A percentile compares a stretch with the other conserved stretches of the same genome.
phyloP scores from a whole-genome alignment of 2,329 filamentous ascomycete species.

The Seiridium unicorne region DNA sequence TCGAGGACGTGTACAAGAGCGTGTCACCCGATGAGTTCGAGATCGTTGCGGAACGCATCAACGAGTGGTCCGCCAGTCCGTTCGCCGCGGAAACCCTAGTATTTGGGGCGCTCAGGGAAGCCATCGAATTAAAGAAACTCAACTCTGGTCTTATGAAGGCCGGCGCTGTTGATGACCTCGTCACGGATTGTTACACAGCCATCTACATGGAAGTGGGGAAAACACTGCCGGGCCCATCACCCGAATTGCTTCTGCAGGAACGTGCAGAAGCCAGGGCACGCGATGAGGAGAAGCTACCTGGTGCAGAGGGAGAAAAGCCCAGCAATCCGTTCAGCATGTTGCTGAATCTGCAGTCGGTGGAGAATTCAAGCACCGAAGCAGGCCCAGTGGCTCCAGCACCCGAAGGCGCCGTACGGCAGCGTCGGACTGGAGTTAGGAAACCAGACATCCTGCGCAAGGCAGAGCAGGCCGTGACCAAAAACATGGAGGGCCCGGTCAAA shows the following conservation, averaged over 20 bases:
- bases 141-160: constrained; percentile 88
- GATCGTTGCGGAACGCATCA: constrained; percentile 51
- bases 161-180: constrained; percentile 84
- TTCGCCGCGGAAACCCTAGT: constrained; percentile 31
- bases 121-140: constrained; percentile 63
- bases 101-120: constrained; percentile 55
- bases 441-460: constrained; percentile 62
- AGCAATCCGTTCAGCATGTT: constrained; percentile 38
- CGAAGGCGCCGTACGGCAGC: constrained; percentile 36
- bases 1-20: constrained; percentile 56
- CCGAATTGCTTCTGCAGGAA: constrained; percentile 45
- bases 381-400: constrained; percentile 31
- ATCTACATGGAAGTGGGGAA: constrained; percentile 69
- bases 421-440: constrained; percentile 46
- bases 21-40: constrained; percentile 57
- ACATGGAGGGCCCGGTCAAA: constrained; percentile 47
- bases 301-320: constrained; percentile 34
- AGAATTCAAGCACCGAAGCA: constrained; percentile 33
- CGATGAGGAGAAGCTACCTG: constrained; percentile 27
- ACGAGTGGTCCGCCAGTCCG: constrained; percentile 40
- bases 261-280: constrained; percentile 23
- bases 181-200: constrained; percentile 82
- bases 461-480: constrained; percentile 54
- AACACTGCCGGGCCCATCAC: constrained; percentile 50
- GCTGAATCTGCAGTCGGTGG: constrained; percentile 39